A percentile compares a stretch with the other conserved stretches of the same genome.
Conservation (phyloP, 345 rosid genomes). For the Syzygium oleosum region DNA sequence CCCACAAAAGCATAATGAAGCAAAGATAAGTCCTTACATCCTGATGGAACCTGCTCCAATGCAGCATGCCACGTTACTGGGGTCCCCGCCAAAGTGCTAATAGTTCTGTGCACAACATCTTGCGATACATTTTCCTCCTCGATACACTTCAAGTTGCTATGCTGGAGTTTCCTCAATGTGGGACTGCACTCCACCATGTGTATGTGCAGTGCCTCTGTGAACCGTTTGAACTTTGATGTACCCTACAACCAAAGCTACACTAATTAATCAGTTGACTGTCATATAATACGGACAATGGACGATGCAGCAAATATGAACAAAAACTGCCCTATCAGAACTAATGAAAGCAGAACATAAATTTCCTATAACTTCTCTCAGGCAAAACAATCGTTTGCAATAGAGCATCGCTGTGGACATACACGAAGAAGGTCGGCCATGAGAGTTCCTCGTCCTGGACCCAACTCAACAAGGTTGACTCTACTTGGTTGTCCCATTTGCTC, state of each 20-base stretch:
- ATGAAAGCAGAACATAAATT: not conserved
- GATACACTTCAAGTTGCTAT: constrained; percentile 48
- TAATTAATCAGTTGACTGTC: not conserved
- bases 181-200: constrained; percentile 96
- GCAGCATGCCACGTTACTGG: constrained; percentile 79
- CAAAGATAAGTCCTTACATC: constrained; percentile 34
- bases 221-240: constrained; percentile 56
- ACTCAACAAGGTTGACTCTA: constrained; percentile 72
- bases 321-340: not conserved
- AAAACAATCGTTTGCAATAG: not conserved
- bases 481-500: constrained; percentile 88
- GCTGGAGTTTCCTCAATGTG: constrained; percentile 62
- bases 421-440: constrained; percentile 93
- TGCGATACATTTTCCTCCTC: constrained; percentile 24
- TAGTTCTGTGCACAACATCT: constrained; percentile 24
- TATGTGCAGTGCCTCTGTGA: constrained; percentile 70
- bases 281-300: not conserved
- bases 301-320: not conserved
- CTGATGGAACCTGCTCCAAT: constrained; percentile 76
- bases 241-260: constrained; percentile 41
- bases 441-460: constrained; percentile 95
- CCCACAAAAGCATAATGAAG: not conserved
- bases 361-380: not conserved
- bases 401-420: constrained; percentile 25
- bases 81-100: constrained; percentile 48